Percentiles rank a stretch among this genome's conserved stretches.
These are phyloP conservation scores for Ceratocystis papillata DNA, from an alignment of 2,329 filamentous ascomycete genomes.

Conservation along the genomic window DNA sequence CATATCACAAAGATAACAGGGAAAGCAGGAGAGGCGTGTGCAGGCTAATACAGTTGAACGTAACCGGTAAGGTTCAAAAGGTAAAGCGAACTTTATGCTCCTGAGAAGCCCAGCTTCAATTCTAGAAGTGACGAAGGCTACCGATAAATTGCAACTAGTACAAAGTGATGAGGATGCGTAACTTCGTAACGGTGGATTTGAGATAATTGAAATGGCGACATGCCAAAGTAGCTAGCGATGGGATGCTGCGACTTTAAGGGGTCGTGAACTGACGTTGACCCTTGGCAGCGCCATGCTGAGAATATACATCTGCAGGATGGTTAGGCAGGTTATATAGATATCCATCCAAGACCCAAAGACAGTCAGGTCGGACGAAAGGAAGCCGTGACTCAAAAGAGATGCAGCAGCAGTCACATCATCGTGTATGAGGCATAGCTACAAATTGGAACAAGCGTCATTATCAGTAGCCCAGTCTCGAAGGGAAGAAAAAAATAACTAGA, in stretches of 20 bases:
- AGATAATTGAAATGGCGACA: neutral
- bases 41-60: neutral
- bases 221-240: neutral
- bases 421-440: neutral
- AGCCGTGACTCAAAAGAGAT: neutral
- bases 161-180: neutral
- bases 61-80: neutral
- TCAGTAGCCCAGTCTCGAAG: neutral
- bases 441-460: neutral
- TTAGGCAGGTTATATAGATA: neutral
- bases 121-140: no score
- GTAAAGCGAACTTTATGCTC: neutral
- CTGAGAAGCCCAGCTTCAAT: neutral
- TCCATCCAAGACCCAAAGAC: neutral
- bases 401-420: neutral
- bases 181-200: neutral
- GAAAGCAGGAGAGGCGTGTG: neutral
- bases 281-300: neutral
- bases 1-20: neutral
- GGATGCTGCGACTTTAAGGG: neutral
- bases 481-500: constrained; percentile 12
- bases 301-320: neutral
- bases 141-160: neutral
- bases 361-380: neutral
- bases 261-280: neutral